phyloP scores from a whole-genome alignment of 2,329 filamentous ascomycete species.

The Aspergillus fischeri region DNA sequence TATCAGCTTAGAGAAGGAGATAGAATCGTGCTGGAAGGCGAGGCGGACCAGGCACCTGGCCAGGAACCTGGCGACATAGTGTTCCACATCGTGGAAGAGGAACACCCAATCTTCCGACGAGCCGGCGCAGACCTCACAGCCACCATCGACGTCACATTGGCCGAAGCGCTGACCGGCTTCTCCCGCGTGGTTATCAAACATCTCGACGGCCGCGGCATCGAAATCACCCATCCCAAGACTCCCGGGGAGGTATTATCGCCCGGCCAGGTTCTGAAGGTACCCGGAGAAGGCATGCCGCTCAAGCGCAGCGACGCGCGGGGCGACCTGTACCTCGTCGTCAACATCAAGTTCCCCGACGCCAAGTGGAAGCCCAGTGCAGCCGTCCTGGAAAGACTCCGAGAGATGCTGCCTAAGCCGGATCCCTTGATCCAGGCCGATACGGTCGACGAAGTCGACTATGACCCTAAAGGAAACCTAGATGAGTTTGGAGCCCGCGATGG shows the following conservation, averaged over 20 bases:
- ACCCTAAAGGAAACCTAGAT: slow-evolving; percentile 77
- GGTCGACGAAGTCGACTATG: slow-evolving; percentile 82
- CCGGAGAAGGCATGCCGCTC: slow-evolving; percentile 89
- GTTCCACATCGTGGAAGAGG: slow-evolving; percentile 78
- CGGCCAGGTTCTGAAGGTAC: slow-evolving; percentile 77
- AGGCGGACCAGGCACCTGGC: slow-evolving; percentile 88
- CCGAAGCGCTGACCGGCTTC: slow-evolving; percentile 84
- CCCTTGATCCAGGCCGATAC: slow-evolving; percentile 64
- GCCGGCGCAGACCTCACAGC: slow-evolving; percentile 81
- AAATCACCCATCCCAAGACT: slow-evolving; percentile 68
- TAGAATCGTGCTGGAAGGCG: slow-evolving; percentile 82
- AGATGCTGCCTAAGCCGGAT: slow-evolving; percentile 66
- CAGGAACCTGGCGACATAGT: slow-evolving; percentile 89
- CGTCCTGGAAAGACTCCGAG: slow-evolving; percentile 65
- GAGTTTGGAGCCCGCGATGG: slow-evolving; percentile 51
- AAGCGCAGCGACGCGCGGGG: slow-evolving; percentile 81
- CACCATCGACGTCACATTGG: slow-evolving; percentile 73
- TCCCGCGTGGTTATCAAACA: slow-evolving; percentile 86
- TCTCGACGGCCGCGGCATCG: slow-evolving; percentile 86
- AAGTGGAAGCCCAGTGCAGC: slow-evolving; percentile 74
- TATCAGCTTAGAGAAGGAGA: slow-evolving; percentile 62
- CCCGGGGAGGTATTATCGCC: slow-evolving; percentile 79
- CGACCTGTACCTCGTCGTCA: slow-evolving; percentile 80
- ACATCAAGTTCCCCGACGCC: slow-evolving; percentile 83
- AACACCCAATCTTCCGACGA: slow-evolving; percentile 76